Evolutionary conservation across 495 filamentous ascomycete genomes (phyloP).

Genomic region (Hyaloscypha hepaticicola): DNA sequence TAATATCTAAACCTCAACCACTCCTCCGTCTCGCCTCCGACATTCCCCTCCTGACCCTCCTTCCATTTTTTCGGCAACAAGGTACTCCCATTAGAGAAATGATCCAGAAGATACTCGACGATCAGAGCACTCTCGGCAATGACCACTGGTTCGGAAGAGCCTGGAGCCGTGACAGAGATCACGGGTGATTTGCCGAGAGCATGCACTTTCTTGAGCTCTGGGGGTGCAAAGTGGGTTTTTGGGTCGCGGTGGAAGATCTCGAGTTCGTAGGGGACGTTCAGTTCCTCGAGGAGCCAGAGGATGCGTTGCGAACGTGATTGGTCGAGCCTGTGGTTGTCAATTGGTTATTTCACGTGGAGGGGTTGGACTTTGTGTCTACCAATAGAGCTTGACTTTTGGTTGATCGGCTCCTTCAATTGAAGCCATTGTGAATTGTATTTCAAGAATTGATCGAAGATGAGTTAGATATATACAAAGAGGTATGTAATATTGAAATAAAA

Average conservation of each 20-base stretch:
- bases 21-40: constrained; percentile 70
- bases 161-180: constrained; percentile 52
- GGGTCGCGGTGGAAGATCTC: constrained; percentile 67
- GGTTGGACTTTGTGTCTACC: constrained; percentile 46
- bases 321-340: constrained; percentile 57
- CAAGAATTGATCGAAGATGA: constrained; percentile 23
- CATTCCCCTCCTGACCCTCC: constrained; percentile 49
- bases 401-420: constrained; percentile 29
- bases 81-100: constrained; percentile 56
- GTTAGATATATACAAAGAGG: neutral
- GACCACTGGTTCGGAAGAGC: constrained; percentile 54
- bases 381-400: constrained; percentile 74
- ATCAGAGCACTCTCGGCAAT: constrained; percentile 82
- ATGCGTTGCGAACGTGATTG: constrained; percentile 81
- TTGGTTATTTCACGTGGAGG: neutral
- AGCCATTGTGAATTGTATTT: constrained; percentile 3
- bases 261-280: constrained; percentile 73
- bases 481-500: neutral
- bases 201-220: constrained; percentile 73
- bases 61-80: constrained; percentile 65
- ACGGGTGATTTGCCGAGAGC: constrained; percentile 83
- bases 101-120: constrained; percentile 74
- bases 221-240: constrained; percentile 61
- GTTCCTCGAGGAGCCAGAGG: constrained; percentile 86
- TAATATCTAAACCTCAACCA: constrained; percentile 76